phyloP scores from a whole-genome alignment of 306 rosid species.

The Cicer yamashitae region DNA sequence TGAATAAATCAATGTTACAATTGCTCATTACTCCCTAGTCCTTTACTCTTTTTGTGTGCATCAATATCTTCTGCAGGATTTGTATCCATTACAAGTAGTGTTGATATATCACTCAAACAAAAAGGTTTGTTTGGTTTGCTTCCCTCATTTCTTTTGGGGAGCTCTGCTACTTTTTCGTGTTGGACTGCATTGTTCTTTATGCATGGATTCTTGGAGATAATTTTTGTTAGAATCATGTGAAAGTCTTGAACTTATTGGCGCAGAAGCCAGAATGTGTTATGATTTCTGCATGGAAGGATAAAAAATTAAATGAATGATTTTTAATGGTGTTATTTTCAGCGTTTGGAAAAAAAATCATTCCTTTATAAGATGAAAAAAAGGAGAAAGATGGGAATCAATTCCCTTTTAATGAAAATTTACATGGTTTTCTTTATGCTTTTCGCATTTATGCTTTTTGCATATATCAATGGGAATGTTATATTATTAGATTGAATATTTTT shows the following conservation, averaged over 20 bases:
- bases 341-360: no score
- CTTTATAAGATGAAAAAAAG: no score
- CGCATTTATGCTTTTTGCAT: no score
- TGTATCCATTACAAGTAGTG: neutral
- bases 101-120: constrained; percentile 1
- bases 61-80: constrained; percentile 9
- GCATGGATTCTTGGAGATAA: neutral
- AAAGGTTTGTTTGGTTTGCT: neutral
- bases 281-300: constrained; percentile 2
- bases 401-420: no score
- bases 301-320: neutral
- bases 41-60: neutral
- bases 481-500: no score
- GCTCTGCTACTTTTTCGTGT: neutral
- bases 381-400: no score
- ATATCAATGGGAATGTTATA: no score
- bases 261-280: neutral
- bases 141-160: neutral
- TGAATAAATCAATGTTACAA: constrained; percentile 40
- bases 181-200: neutral
- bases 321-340: neutral
- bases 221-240: neutral
- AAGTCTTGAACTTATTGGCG: neutral
- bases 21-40: constrained; percentile 23
- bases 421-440: no score